Percentiles rank a stretch among this genome's conserved stretches.
phyloP scores from a whole-genome alignment of 441 rosid species.

The Gossypium gossypioides region DNA sequence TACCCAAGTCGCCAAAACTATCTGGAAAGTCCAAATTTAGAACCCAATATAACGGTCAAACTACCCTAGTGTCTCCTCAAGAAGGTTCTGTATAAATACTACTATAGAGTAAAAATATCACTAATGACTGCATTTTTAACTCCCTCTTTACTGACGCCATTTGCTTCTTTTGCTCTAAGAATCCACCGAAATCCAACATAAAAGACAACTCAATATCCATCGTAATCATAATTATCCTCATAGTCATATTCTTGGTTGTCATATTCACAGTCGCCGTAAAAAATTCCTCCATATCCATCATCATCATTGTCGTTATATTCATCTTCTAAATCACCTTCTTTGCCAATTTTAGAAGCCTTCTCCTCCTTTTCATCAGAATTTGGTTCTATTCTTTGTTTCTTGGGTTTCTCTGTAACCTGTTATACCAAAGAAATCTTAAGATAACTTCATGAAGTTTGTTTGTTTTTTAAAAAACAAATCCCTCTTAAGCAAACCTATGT shows the following conservation, averaged over 20 bases:
- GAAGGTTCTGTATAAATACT: no score
- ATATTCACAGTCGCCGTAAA: conserved; percentile 8
- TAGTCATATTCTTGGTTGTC: conserved; percentile 23
- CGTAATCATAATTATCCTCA: conserved; percentile 18
- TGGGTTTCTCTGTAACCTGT: conserved; percentile 29
- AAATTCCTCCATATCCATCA: conserved; percentile 11
- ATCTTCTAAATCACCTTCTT: neutral
- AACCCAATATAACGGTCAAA: no score
- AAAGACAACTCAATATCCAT: conserved; percentile 5
- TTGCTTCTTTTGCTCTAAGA: no score
- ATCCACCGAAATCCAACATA: no score
- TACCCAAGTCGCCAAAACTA: no score
- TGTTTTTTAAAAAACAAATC: neutral
- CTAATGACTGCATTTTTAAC: no score
- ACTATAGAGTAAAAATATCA: no score
- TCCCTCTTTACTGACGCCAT: no score
- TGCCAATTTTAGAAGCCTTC: conserved; percentile 4
- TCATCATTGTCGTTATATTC: conserved; percentile 6
- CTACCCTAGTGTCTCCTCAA: no score
- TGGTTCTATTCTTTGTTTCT: conserved; percentile 28
- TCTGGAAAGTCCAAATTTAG: no score
- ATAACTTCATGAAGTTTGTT: neutral
- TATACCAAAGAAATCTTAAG: neutral
- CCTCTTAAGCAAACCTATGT: no score
- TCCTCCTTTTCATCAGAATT: conserved; percentile 17